These are phyloP conservation scores for Globisporangium irregulare DNA, from an alignment of 352 stramenopile genomes.

Conservation along the genomic window DNA sequence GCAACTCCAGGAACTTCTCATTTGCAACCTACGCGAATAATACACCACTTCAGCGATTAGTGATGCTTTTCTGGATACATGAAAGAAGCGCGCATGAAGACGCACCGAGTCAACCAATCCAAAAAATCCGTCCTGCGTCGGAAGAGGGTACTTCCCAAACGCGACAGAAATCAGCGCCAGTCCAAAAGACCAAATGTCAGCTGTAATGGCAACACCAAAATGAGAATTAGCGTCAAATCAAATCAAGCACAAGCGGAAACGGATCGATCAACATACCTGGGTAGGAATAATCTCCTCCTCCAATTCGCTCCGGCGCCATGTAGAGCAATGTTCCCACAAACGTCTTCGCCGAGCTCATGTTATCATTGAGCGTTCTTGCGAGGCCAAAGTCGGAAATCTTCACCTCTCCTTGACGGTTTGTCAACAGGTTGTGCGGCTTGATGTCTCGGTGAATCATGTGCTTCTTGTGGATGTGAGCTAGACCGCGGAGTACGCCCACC, in stretches of 20 bases:
- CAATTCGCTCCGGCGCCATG: slow-evolving; percentile 94
- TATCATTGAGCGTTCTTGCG: slow-evolving; percentile 76
- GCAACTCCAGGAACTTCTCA: slow-evolving; percentile 67
- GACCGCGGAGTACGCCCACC: slow-evolving; percentile 64
- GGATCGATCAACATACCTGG: slow-evolving; percentile 32
- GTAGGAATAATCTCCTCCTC: slow-evolving; percentile 89
- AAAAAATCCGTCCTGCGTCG: slow-evolving; percentile 86
- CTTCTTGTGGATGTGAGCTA: slow-evolving; percentile 88
- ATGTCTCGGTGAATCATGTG: slow-evolving; percentile 91
- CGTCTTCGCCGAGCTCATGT: slow-evolving; percentile 76
- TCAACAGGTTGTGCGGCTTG: slow-evolving; percentile 89
- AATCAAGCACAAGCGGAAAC: not conserved
- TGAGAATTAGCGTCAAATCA: not conserved
- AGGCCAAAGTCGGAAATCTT: slow-evolving; percentile 90
- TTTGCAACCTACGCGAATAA: slow-evolving; percentile 60
- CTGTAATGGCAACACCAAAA: slow-evolving; percentile 21
- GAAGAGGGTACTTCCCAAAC: slow-evolving; percentile 79
- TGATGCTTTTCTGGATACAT: not conserved
- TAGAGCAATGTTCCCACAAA: slow-evolving; percentile 94
- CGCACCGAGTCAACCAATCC: slow-evolving; percentile 75
- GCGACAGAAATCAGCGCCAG: slow-evolving; percentile 77
- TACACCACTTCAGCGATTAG: not conserved
- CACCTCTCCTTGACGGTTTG: slow-evolving; percentile 81
- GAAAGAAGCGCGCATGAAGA: not conserved
- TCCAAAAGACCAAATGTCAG: slow-evolving; percentile 85